Evolutionary conservation across 2,329 filamentous ascomycete species (phyloP).

Genomic region (Ophiostoma piceae): DNA sequence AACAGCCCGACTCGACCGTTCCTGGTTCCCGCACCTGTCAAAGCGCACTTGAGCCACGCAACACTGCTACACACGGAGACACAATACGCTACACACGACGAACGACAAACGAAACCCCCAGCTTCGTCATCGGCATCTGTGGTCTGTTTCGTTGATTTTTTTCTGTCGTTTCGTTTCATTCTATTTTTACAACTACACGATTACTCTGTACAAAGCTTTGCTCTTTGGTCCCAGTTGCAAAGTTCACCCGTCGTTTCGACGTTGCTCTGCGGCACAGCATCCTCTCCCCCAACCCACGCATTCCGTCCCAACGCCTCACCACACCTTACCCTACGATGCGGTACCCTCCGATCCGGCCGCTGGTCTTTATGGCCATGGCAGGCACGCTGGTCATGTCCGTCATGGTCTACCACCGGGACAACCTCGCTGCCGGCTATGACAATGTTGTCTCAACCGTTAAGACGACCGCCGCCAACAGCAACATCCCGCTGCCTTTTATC

Average conservation of each 20-base stretch:
- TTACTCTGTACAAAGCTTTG: neutral
- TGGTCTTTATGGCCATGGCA: constrained; percentile 19
- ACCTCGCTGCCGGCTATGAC: constrained; percentile 20
- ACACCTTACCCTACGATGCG: neutral
- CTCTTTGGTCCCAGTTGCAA: neutral
- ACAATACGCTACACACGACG: neutral
- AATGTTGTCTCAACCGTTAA: constrained; percentile 20
- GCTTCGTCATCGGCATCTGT: neutral
- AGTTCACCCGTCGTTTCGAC: neutral
- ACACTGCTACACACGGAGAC: neutral
- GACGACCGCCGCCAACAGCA: constrained; percentile 17
- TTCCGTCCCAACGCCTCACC: neutral
- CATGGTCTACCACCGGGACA: constrained; percentile 23
- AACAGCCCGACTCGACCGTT: neutral
- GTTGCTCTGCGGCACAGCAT: constrained; percentile 3
- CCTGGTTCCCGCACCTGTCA: constrained; percentile 1
- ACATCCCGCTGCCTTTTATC: constrained; percentile 15
- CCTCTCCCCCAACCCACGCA: neutral
- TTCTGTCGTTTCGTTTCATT: neutral
- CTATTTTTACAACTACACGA: neutral
- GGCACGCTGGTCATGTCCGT: constrained; percentile 19
- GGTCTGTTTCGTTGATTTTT: neutral
- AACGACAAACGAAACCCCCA: neutral
- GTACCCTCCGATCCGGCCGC: constrained; percentile 2
- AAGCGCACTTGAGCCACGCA: neutral